These are phyloP conservation scores for Beauveria bassiana DNA, from an alignment of 2,329 filamentous ascomycete species.

Conservation along the genomic window DNA sequence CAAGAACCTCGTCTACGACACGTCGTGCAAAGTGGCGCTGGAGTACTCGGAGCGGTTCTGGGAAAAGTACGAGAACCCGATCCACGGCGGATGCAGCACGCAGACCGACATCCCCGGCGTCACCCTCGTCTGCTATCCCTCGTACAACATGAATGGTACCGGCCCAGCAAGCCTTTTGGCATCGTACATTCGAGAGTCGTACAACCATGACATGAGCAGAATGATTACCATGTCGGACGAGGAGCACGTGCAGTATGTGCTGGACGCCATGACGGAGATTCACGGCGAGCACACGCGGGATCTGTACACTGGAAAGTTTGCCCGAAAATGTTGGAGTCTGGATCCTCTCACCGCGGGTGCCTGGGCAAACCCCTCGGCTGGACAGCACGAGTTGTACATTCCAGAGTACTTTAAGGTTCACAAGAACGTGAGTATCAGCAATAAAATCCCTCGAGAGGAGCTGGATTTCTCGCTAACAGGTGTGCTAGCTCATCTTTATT, in stretches of 20 bases:
- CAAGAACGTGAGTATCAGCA: constrained; percentile 33
- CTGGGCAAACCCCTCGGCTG: constrained; percentile 53
- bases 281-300: constrained; percentile 52
- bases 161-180: constrained; percentile 55
- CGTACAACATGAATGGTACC: constrained; percentile 57
- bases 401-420: constrained; percentile 66
- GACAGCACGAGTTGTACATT: constrained; percentile 62
- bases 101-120: constrained; percentile 52
- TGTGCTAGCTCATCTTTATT: constrained; percentile 45
- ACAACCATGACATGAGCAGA: constrained; percentile 20
- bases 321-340: constrained; percentile 57
- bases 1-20: constrained; percentile 34
- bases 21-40: constrained; percentile 53
- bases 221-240: constrained; percentile 43
- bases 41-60: constrained; percentile 60
- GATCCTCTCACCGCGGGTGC: constrained; percentile 54
- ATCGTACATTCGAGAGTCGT: constrained; percentile 44
- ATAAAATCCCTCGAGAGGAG: neutral
- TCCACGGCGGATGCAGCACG: constrained; percentile 56
- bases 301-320: constrained; percentile 58
- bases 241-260: constrained; percentile 55
- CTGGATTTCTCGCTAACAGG: neutral
- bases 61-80: constrained; percentile 44
- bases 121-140: constrained; percentile 57
- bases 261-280: constrained; percentile 60